Conservation (phyloP, 176 grass and related monocot species). For the Juncus effusus region DNA sequence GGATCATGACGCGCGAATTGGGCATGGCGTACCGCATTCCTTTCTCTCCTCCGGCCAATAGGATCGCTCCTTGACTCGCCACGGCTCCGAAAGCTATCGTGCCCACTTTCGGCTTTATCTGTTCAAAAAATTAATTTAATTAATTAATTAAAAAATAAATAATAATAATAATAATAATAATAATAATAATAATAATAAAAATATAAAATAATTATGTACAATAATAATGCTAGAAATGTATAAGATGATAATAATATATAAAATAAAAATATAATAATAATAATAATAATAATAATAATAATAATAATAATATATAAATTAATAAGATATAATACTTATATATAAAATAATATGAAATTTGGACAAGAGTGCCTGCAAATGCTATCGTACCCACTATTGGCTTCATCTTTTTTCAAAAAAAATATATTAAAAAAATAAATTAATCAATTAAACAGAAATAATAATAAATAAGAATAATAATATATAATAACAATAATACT, state of each 20-base stretch:
- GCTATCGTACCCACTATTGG: too few relatives aligned
- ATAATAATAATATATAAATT: too few relatives aligned
- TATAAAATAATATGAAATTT: too few relatives aligned
- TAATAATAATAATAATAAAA: conserved; percentile 7
- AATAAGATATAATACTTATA: too few relatives aligned
- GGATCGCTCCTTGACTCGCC: conserved; percentile 78
- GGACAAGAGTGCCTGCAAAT: too few relatives aligned
- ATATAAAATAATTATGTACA: too few relatives aligned
- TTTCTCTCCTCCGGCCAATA: conserved; percentile 93
- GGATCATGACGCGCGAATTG: conserved; percentile 95
- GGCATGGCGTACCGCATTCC: conserved; percentile 98
- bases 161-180: background rate
- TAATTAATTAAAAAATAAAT: conserved; percentile 11
- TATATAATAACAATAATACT: too few relatives aligned
- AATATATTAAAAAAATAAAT: too few relatives aligned
- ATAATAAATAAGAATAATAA: too few relatives aligned
- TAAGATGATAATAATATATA: conserved; percentile 14
- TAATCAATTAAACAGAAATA: too few relatives aligned
- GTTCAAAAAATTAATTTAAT: conserved; percentile 13
- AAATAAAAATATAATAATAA: background rate
- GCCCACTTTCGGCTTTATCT: conserved; percentile 94
- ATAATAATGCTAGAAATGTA: conserved; percentile 5
- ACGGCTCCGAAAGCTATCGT: conserved; percentile 89
- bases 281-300: too few relatives aligned
- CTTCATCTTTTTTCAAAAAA: too few relatives aligned